A percentile compares a stretch with the other conserved stretches of the same genome.
Evolutionary conservation across 345 rosid species (phyloP).

Genomic region (Nephelium lappaceum): DNA sequence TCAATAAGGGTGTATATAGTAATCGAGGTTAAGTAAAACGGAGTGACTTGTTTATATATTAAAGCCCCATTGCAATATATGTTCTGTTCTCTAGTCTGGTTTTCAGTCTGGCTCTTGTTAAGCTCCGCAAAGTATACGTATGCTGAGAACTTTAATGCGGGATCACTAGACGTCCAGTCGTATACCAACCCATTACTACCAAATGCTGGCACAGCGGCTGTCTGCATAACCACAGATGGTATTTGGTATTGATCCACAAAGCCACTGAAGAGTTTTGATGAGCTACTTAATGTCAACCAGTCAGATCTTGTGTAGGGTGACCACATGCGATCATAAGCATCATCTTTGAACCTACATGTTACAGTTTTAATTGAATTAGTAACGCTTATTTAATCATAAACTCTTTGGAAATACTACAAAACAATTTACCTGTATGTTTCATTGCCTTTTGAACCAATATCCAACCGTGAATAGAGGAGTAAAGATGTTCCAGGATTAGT

Average conservation of each 20-base stretch:
- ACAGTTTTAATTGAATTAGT: no score
- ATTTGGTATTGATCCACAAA: neutral
- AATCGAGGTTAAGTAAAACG: neutral
- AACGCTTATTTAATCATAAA: no score
- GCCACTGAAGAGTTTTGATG: neutral
- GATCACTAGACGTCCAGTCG: neutral
- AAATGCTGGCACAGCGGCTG: constrained; percentile 18
- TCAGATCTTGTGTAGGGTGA: neutral
- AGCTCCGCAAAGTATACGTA: constrained; percentile 34
- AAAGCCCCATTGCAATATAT: neutral
- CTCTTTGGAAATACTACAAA: no score
- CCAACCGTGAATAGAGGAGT: neutral
- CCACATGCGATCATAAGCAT: neutral
- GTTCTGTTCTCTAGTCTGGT: neutral
- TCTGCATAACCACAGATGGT: constrained; percentile 31
- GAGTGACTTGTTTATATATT: no score
- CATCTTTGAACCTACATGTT: neutral
- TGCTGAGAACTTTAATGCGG: neutral
- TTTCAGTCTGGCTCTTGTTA: neutral
- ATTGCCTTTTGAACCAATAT: neutral
- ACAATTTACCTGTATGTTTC: neutral
- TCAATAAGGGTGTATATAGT: neutral
- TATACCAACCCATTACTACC: neutral
- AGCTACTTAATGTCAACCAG: neutral
- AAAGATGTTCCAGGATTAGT: constrained; percentile 7